phyloP scores from a whole-genome alignment of 164 flowering plant species.

The Brasenia schreberi region DNA sequence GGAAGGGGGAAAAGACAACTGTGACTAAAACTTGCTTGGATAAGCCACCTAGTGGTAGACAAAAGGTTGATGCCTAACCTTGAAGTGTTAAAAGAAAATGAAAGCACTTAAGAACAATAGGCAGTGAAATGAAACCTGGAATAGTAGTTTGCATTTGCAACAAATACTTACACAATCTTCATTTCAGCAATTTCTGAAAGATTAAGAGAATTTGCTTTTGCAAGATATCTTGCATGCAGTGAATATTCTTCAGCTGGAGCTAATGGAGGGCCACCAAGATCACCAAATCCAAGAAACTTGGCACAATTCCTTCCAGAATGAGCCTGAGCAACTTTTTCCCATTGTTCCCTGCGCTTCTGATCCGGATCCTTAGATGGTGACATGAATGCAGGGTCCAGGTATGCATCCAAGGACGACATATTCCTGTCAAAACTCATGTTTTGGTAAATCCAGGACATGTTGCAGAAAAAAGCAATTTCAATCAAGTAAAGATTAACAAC shows the following conservation, averaged over 20 bases:
- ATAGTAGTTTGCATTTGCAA: neutral
- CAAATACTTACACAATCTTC: constrained; percentile 87
- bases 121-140: too few relatives aligned
- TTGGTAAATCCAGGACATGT: neutral
- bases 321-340: constrained; percentile 83
- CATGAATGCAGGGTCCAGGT: constrained; percentile 97
- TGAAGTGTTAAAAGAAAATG: too few relatives aligned
- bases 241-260: constrained; percentile 93
- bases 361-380: constrained; percentile 93
- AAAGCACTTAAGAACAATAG: too few relatives aligned
- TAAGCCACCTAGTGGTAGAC: too few relatives aligned
- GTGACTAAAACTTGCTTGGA: too few relatives aligned
- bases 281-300: constrained; percentile 92
- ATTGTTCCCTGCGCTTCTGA: constrained; percentile 78
- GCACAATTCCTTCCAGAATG: constrained; percentile 68
- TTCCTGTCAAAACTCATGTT: constrained; percentile 28
- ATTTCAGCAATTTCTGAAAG: constrained; percentile 99
- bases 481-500: neutral
- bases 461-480: neutral
- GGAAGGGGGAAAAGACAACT: too few relatives aligned
- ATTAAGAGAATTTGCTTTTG: constrained; percentile 88
- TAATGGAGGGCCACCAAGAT: constrained; percentile 80
- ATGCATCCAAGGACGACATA: constrained; percentile 67
- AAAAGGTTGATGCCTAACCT: too few relatives aligned
- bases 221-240: constrained; percentile 90